These are phyloP conservation scores for Echinosophora koreensis DNA, from an alignment of 306 rosid species.

Conservation along the genomic window DNA sequence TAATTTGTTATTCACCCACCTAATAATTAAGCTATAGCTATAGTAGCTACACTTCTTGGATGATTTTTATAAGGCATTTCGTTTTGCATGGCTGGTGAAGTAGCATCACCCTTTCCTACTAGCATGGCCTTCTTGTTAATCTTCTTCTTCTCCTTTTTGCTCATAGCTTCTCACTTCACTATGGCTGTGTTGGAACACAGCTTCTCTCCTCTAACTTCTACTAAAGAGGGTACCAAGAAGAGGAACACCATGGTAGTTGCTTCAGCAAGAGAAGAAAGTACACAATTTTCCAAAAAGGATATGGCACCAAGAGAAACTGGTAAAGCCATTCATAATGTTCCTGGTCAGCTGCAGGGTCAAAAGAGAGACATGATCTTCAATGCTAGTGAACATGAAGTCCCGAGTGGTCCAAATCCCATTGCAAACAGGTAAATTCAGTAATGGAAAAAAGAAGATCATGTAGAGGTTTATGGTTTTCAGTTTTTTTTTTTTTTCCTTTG, in stretches of 20 bases:
- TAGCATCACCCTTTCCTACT: slow-evolving; percentile 44
- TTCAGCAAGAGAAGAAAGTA: slow-evolving; percentile 49
- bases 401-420: slow-evolving; percentile 89
- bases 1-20: neutral
- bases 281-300: slow-evolving; percentile 42
- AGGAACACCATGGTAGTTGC: slow-evolving; percentile 36
- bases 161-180: slow-evolving; percentile 50
- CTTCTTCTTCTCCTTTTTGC: slow-evolving; percentile 55
- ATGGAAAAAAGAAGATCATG: slow-evolving; percentile 28
- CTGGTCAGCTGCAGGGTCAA: slow-evolving; percentile 38
- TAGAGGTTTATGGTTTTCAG: slow-evolving; percentile 43
- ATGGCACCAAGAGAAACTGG: slow-evolving; percentile 19
- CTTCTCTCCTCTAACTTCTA: slow-evolving; percentile 36
- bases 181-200: slow-evolving; percentile 48
- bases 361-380: slow-evolving; percentile 58
- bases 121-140: slow-evolving; percentile 44
- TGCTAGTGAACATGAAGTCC: slow-evolving; percentile 77
- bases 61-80: slow-evolving; percentile 38
- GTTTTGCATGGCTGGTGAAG: slow-evolving; percentile 69
- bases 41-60: slow-evolving; percentile 25
- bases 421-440: slow-evolving; percentile 68
- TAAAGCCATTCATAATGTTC: slow-evolving; percentile 35
- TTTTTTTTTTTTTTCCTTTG: slow-evolving; percentile 1
- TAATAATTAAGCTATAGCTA: neutral
- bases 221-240: slow-evolving; percentile 37